Conservation (phyloP, 768 basidiomycete species). For the Heimioporus sp. region DNA sequence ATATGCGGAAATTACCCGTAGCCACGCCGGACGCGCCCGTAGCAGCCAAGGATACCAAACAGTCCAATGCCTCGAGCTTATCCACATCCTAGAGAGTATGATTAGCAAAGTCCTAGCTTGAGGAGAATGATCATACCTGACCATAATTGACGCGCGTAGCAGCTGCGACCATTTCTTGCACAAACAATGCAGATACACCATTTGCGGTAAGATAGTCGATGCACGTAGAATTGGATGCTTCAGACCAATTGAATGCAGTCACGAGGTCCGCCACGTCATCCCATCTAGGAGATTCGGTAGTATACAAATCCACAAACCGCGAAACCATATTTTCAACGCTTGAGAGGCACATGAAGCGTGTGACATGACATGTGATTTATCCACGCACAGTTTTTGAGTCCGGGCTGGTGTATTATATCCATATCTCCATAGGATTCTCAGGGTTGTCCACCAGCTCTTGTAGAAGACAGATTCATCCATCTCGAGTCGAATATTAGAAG, state of each 20-base stretch:
- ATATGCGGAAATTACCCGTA: conserved; percentile 85
- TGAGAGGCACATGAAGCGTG: conserved; percentile 1
- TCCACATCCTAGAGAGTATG: conserved; percentile 51
- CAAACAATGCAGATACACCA: conserved; percentile 57
- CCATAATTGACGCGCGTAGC: conserved; percentile 85
- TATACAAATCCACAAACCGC: conserved; percentile 56
- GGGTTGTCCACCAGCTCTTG: conserved; percentile 63
- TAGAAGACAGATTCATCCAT: conserved; percentile 38
- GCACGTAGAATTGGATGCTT: conserved; percentile 49
- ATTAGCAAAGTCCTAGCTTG: neutral
- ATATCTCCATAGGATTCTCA: conserved; percentile 77
- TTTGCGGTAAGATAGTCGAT: conserved; percentile 53
- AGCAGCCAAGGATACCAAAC: conserved; percentile 69
- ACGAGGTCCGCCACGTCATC: conserved; percentile 58
- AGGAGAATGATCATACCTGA: conserved; percentile 43
- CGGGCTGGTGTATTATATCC: conserved; percentile 60
- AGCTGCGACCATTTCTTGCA: conserved; percentile 73
- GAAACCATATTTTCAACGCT: conserved; percentile 59
- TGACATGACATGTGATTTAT: neutral
- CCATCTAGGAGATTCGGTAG: conserved; percentile 55
- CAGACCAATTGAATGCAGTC: conserved; percentile 47
- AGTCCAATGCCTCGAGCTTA: conserved; percentile 76
- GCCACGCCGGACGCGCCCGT: conserved; percentile 59
- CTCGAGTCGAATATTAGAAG: conserved; percentile 24
- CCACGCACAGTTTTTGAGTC: conserved; percentile 52